Percentiles rank a stretch among this genome's conserved stretches.
Evolutionary conservation across 352 stramenopile genomes (phyloP).

Genomic region (Phytopythium litorale): DNA sequence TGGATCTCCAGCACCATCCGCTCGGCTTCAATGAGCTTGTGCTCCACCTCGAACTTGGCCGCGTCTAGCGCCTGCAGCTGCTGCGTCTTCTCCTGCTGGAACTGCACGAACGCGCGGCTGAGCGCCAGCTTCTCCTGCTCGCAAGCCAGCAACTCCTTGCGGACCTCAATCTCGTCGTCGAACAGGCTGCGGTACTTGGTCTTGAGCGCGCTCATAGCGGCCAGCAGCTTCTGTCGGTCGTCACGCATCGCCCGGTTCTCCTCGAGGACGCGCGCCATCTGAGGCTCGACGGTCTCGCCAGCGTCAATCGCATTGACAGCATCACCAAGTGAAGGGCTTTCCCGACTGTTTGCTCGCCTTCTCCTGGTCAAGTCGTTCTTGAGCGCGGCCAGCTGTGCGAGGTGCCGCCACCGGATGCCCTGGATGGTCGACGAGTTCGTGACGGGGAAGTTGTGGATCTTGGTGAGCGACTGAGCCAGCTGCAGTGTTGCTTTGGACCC

Average conservation of each 20-base stretch:
- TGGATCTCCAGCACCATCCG: constrained; percentile 65
- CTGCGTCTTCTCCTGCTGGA: constrained; percentile 47
- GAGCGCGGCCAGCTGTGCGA: neutral
- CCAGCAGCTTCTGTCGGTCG: constrained; percentile 42
- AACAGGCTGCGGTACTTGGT: constrained; percentile 59
- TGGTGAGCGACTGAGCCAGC: constrained; percentile 24
- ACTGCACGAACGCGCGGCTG: constrained; percentile 62
- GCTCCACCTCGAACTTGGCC: constrained; percentile 63
- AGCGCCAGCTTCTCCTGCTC: constrained; percentile 69
- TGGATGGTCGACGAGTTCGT: constrained; percentile 57
- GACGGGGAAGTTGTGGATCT: constrained; percentile 39
- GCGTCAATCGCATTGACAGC: constrained; percentile 12
- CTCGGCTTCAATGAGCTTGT: constrained; percentile 54
- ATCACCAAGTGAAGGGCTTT: neutral
- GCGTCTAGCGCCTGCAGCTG: constrained; percentile 43
- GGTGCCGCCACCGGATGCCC: constrained; percentile 31
- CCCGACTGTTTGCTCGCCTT: neutral
- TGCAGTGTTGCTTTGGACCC: constrained; percentile 37
- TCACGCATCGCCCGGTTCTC: constrained; percentile 43
- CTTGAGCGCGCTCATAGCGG: constrained; percentile 41
- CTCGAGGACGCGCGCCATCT: constrained; percentile 26
- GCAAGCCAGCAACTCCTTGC: constrained; percentile 50
- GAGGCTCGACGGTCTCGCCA: constrained; percentile 21
- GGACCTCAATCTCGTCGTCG: constrained; percentile 52
- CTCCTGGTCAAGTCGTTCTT: neutral